phyloP scores from a whole-genome alignment of 305 asterid species.

The Solanum hybrid region DNA sequence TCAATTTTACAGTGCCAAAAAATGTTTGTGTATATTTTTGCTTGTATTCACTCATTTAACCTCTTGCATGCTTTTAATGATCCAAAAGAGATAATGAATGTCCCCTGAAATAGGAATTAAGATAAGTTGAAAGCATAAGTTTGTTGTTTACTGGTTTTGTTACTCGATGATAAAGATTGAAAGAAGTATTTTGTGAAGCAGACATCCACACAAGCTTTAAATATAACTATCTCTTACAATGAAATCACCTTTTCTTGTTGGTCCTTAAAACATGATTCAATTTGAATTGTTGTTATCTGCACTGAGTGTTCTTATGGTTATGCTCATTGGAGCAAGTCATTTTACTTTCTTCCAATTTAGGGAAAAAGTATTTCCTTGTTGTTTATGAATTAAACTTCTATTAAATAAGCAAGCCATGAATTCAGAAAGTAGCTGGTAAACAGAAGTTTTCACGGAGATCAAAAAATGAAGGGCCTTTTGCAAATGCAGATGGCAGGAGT shows the following conservation, averaged over 20 bases:
- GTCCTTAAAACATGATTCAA: neutral
- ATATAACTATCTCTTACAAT: neutral
- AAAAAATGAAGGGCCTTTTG: conserved; percentile 32
- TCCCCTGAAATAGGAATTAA: neutral
- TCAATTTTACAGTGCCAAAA: neutral
- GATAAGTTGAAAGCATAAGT: neutral
- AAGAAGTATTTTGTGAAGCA: neutral
- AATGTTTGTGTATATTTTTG: neutral
- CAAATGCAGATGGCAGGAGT: conserved; percentile 30
- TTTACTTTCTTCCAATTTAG: neutral
- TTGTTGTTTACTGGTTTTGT: neutral
- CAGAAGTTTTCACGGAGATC: conserved; percentile 35
- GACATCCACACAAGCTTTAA: neutral
- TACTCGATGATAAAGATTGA: neutral
- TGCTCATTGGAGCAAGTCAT: neutral
- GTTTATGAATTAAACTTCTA: neutral
- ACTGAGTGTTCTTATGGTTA: neutral
- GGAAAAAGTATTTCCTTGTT: neutral
- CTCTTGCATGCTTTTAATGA: neutral
- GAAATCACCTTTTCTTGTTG: neutral
- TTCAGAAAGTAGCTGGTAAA: conserved; percentile 35
- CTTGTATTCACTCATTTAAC: neutral
- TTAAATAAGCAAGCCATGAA: neutral
- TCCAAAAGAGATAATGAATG: neutral
- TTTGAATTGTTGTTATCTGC: neutral